Conservation (phyloP, 208 protist genomes). For the Trypanosoma theileri region DNA sequence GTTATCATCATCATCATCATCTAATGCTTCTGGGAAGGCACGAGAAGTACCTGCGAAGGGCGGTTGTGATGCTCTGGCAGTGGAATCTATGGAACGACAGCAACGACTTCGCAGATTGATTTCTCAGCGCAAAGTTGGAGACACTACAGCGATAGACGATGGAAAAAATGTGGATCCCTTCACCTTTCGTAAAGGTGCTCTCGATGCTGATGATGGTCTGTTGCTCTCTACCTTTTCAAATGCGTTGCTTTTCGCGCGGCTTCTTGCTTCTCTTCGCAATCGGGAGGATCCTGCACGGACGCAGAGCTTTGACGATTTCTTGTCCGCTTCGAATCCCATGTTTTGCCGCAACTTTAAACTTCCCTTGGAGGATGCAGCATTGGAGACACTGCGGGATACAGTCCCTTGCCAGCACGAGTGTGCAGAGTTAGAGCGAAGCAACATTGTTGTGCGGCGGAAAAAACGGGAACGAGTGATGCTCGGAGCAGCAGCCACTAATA, state of each 20-base stretch:
- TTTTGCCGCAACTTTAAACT: conserved; percentile 31
- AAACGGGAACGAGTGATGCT: conserved; percentile 28
- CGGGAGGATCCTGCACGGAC: background rate
- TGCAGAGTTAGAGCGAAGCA: conserved; percentile 5
- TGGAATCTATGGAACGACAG: conserved; percentile 49
- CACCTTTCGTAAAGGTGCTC: conserved; percentile 29
- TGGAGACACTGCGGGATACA: background rate
- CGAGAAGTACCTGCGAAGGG: background rate
- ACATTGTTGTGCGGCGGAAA: conserved; percentile 4
- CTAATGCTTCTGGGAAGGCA: background rate
- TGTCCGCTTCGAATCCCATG: conserved; percentile 22
- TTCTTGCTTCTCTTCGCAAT: conserved; percentile 17
- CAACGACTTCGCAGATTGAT: conserved; percentile 58
- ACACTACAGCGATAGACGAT: conserved; percentile 24
- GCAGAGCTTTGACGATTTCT: conserved; percentile 31
- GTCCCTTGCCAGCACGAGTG: conserved; percentile 10
- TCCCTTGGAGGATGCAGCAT: conserved; percentile 11
- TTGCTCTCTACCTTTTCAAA: conserved; percentile 67
- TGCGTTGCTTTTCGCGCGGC: conserved; percentile 36
- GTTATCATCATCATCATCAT: conserved; percentile 7
- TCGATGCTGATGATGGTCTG: conserved; percentile 45
- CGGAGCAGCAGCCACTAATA: no score
- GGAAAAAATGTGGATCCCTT: conserved; percentile 30
- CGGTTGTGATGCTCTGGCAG: conserved; percentile 27
- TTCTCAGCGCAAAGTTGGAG: conserved; percentile 62